Evolutionary conservation across 805 yeast species (phyloP), one percentile per base, ranked within the genome.

Genomic region (Candida andamanensis): DNA sequence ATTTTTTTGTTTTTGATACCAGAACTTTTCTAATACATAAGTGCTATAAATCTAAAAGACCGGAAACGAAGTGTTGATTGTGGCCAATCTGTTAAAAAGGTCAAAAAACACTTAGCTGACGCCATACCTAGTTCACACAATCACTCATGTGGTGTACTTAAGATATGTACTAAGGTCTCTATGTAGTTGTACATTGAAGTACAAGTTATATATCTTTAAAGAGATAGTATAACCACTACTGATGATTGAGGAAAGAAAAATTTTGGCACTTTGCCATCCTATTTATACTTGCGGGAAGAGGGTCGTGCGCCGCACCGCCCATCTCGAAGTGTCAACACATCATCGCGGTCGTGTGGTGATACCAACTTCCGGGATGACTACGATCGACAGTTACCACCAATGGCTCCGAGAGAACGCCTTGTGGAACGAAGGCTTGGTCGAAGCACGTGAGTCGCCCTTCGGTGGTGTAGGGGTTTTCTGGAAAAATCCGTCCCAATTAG

Each of bases 151-250:
- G 70, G 66, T 57, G 63, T 56, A 63, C 62, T 54, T 48, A 45
- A 46, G 47, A 39, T 45, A 44, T 33, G 46, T 19, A 36, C 56
- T 52, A 49, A 49, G 61, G 67, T 52, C 72, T 68, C 66, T 72
- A 69, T 53, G 47, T 52, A 52, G 50, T 44, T 58, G 45, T 52
- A 49, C 47, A 42, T 53, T 54, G 50, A 49, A 42, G 56, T 53
- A 63, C 36, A 36, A 15, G 75, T 72, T 74, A 75, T 76, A 77
- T 70, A 74, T 66, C 58, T 32, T 50, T 74, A 62, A 58, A 63
- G 76, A 71, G 74, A 73, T 77, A 78, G 84, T 75, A 77, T 76
- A 78, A 76, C 84, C 84, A 75, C 85, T 78, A 78, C 85, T 76
- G 81, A 78, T 78, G 84, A 67, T 72, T 33, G 18, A 36, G 26